Conservation (phyloP, 257 asterid genomes). For the Verbena officinalis region DNA sequence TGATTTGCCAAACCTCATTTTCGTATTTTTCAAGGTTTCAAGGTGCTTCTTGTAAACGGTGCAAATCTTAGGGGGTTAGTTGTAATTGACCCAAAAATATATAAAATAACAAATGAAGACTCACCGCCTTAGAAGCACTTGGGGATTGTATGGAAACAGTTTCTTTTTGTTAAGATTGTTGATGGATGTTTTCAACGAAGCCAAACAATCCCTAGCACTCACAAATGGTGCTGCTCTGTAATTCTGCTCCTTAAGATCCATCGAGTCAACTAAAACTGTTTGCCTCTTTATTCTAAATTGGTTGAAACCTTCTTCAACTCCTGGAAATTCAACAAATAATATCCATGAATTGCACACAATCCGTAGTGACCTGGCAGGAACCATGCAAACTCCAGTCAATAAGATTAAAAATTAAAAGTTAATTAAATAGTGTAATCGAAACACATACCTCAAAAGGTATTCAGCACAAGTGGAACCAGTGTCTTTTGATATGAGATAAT, state of each 20-base stretch:
- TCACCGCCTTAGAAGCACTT: slow-evolving; percentile 76
- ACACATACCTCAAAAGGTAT: slow-evolving; percentile 73
- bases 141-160: slow-evolving; percentile 87
- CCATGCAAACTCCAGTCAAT: slow-evolving; percentile 22
- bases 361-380: slow-evolving; percentile 66
- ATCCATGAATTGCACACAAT: slow-evolving; percentile 71
- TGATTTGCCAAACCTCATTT: no score
- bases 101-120: slow-evolving; percentile 21
- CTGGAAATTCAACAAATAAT: slow-evolving; percentile 64
- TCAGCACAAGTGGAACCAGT: slow-evolving; percentile 82
- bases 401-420: no score
- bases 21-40: no score
- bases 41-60: no score
- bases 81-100: neutral
- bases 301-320: slow-evolving; percentile 30
- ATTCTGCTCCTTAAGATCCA: slow-evolving; percentile 31
- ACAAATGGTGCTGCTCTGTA: slow-evolving; percentile 41
- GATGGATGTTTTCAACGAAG: slow-evolving; percentile 62
- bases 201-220: slow-evolving; percentile 71
- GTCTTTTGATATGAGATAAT: slow-evolving; percentile 92
- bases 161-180: slow-evolving; percentile 64
- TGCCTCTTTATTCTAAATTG: slow-evolving; percentile 50
- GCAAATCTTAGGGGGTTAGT: no score
- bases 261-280: slow-evolving; percentile 31
- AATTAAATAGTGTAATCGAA: neutral